These are phyloP conservation scores for Lagerstroemia speciosa DNA, from an alignment of 345 rosid genomes.

Conservation along the genomic window DNA sequence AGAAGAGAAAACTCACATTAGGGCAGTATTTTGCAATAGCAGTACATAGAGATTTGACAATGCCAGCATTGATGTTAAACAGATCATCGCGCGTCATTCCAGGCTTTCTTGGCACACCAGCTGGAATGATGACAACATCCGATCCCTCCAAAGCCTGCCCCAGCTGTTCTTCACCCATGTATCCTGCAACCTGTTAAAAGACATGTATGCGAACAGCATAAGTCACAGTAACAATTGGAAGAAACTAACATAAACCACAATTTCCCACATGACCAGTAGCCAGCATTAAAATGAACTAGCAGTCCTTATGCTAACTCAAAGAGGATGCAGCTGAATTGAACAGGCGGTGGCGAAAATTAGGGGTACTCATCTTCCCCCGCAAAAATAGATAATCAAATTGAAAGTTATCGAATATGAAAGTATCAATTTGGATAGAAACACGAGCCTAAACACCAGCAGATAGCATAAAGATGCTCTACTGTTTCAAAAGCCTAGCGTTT, in stretches of 20 bases:
- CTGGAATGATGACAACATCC: slow-evolving; percentile 74
- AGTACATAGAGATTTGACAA: slow-evolving; percentile 52
- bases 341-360: not conserved
- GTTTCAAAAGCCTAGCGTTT: too few relatives aligned
- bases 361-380: not conserved
- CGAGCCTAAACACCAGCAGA: too few relatives aligned
- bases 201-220: not conserved
- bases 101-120: slow-evolving; percentile 89
- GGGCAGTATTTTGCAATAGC: slow-evolving; percentile 87
- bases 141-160: slow-evolving; percentile 64
- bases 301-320: not conserved
- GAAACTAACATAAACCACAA: not conserved
- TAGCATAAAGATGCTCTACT: too few relatives aligned
- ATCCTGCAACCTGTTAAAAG: slow-evolving; percentile 45
- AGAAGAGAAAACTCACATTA: slow-evolving; percentile 35
- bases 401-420: too few relatives aligned
- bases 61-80: slow-evolving; percentile 88
- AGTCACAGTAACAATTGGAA: not conserved
- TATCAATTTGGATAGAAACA: too few relatives aligned
- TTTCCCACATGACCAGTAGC: not conserved
- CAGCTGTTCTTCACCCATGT: slow-evolving; percentile 54
- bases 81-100: slow-evolving; percentile 95
- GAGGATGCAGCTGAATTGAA: not conserved
- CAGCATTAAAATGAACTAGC: too few relatives aligned
- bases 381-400: not conserved